Conservation (phyloP, 495 filamentous ascomycete species). For the Xylaria acuta region DNA sequence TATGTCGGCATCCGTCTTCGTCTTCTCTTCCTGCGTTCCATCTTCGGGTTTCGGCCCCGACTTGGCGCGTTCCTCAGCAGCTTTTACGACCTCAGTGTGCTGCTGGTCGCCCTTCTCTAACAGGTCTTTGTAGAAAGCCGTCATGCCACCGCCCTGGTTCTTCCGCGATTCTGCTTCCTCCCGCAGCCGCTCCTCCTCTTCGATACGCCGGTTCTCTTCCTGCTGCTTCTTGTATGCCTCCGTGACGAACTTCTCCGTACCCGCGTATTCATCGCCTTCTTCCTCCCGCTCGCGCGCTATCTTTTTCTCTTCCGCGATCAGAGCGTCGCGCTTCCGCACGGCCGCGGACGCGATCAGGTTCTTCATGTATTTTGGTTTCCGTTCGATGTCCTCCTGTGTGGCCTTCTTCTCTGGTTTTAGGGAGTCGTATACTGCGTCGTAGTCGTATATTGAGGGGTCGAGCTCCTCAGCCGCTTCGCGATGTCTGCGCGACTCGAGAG, state of each 20-base stretch:
- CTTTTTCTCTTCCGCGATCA: slow-evolving; percentile 86
- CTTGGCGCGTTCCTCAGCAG: slow-evolving; percentile 68
- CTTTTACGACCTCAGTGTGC: slow-evolving; percentile 73
- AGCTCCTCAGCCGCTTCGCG: slow-evolving; percentile 61
- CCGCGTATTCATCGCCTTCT: slow-evolving; percentile 91
- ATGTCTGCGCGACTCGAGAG: slow-evolving; percentile 60
- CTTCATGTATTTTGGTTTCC: slow-evolving; percentile 83
- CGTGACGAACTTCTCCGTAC: slow-evolving; percentile 97
- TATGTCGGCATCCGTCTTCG: slow-evolving; percentile 73
- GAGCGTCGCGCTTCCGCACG: slow-evolving; percentile 84
- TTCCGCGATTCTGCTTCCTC: slow-evolving; percentile 74
- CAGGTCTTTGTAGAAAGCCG: slow-evolving; percentile 83
- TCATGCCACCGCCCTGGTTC: slow-evolving; percentile 77
- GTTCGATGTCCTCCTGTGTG: slow-evolving; percentile 49
- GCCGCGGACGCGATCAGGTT: slow-evolving; percentile 81
- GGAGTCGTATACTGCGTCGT: slow-evolving; percentile 75
- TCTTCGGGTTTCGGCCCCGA: slow-evolving; percentile 54
- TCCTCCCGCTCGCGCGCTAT: slow-evolving; percentile 86
- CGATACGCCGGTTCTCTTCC: slow-evolving; percentile 75
- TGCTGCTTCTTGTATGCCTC: slow-evolving; percentile 95
- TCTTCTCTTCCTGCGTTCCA: slow-evolving; percentile 49
- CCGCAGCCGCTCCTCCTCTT: slow-evolving; percentile 77
- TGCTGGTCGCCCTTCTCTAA: slow-evolving; percentile 76
- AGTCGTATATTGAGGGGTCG: slow-evolving; percentile 77
- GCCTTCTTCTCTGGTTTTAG: slow-evolving; percentile 55